Conservation (phyloP, 176 grass and related monocot genomes). For the Phyllostachys edulis region DNA sequence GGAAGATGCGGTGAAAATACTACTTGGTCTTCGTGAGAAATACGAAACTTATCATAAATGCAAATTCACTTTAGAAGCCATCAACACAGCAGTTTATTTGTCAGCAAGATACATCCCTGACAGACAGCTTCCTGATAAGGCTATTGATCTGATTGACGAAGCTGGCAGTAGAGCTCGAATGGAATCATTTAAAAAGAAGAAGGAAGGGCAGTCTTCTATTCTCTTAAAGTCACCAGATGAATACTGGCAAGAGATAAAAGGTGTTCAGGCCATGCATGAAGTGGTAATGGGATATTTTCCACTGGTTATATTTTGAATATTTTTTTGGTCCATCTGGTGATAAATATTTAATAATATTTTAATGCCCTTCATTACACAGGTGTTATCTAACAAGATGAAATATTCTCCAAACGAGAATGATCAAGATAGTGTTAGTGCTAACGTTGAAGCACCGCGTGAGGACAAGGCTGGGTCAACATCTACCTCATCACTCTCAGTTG, state of each 20-base stretch:
- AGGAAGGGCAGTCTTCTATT: slow-evolving; percentile 62
- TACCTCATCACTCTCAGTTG: slow-evolving; percentile 32
- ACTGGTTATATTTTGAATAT: background rate
- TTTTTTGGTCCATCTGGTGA: slow-evolving; percentile 9
- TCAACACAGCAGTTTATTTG: slow-evolving; percentile 95
- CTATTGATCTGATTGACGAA: slow-evolving; percentile 99
- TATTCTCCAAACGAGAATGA: slow-evolving; percentile 53
- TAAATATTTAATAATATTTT: slow-evolving; percentile 18
- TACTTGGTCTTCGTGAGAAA: slow-evolving; percentile 78
- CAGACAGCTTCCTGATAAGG: slow-evolving; percentile 97
- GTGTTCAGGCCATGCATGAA: slow-evolving; percentile 84
- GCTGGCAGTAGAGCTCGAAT: slow-evolving; percentile 96
- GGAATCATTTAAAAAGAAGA: slow-evolving; percentile 79
- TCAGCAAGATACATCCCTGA: slow-evolving; percentile 97
- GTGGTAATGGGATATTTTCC: slow-evolving; percentile 55
- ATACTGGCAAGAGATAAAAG: slow-evolving; percentile 97
- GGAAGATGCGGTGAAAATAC: slow-evolving; percentile 87
- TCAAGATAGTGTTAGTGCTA: slow-evolving; percentile 21
- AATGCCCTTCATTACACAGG: slow-evolving; percentile 41
- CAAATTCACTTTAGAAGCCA: slow-evolving; percentile 86
- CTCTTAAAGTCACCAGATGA: slow-evolving; percentile 90
- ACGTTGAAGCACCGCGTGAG: slow-evolving; percentile 9
- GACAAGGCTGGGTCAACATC: slow-evolving; percentile 37
- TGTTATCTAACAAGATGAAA: slow-evolving; percentile 64
- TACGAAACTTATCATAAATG: slow-evolving; percentile 91